Conservation (phyloP, 768 basidiomycete species). For the Coprinellus aureogranulatus region DNA sequence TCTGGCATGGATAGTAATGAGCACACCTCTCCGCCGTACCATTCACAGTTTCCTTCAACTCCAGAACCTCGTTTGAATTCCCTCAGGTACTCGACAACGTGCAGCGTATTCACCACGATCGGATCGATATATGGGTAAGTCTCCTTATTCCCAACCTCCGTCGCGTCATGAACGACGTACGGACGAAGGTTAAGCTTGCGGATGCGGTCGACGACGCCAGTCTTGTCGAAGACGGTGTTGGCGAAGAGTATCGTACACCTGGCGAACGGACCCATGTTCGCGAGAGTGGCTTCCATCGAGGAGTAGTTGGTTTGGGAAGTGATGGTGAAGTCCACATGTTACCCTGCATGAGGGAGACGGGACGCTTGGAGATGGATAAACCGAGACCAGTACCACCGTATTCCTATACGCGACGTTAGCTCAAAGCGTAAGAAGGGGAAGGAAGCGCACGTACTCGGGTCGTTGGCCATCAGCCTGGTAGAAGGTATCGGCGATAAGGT, state of each 20-base stretch:
- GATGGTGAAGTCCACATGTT: slow-evolving; percentile 99
- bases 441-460: slow-evolving; percentile 63
- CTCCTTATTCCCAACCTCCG: slow-evolving; percentile 79
- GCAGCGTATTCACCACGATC: slow-evolving; percentile 88
- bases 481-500: slow-evolving; percentile 98
- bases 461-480: slow-evolving; percentile 99
- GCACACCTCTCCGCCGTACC: slow-evolving; percentile 78
- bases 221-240: slow-evolving; percentile 76
- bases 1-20: not conserved
- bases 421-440: not conserved
- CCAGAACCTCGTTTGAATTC: no score
- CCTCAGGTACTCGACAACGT: slow-evolving; percentile 82
- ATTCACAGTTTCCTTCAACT: slow-evolving; percentile 90
- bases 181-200: slow-evolving; percentile 76
- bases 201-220: slow-evolving; percentile 73
- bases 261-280: slow-evolving; percentile 83
- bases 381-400: slow-evolving; percentile 97
- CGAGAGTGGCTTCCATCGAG: slow-evolving; percentile 66
- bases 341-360: slow-evolving; percentile 96
- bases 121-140: slow-evolving; percentile 89
- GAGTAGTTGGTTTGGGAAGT: slow-evolving; percentile 78
- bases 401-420: slow-evolving; percentile 50
- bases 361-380: slow-evolving; percentile 94
- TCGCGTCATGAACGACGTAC: slow-evolving; percentile 70
- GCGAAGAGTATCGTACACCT: slow-evolving; percentile 90